Evolutionary conservation across 345 rosid genomes (phyloP).

Genomic region (Acer campestre): DNA sequence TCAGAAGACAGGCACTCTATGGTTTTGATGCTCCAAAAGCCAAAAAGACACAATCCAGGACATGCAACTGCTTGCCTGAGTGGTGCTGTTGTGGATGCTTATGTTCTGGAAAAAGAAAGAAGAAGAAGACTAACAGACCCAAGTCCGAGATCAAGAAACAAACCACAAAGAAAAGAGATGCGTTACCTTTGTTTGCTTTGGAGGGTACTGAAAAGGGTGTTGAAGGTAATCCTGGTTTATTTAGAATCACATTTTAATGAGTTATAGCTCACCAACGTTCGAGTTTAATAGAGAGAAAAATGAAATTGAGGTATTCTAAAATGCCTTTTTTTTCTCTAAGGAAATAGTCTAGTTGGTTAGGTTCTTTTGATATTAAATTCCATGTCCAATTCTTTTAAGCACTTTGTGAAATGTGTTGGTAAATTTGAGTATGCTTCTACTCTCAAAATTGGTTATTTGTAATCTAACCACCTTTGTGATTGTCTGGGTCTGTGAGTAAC

Average conservation of each 20-base stretch:
- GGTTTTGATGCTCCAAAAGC: constrained; percentile 45
- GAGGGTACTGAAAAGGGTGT: constrained; percentile 41
- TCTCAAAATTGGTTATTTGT: not conserved
- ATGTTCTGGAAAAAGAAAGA: constrained; percentile 39
- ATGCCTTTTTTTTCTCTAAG: no score
- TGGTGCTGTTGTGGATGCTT: constrained; percentile 44
- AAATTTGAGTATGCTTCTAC: not conserved
- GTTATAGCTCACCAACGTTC: not conserved
- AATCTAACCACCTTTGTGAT: not conserved
- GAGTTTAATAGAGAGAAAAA: no score
- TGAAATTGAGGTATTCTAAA: no score
- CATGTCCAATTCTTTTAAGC: not conserved
- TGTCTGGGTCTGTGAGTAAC: not conserved
- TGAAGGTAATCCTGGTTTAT: constrained; percentile 31
- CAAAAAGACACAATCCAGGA: constrained; percentile 39
- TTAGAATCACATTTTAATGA: not conserved
- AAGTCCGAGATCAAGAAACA: constrained; percentile 27
- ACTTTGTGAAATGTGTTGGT: not conserved
- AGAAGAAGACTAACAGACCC: constrained; percentile 38
- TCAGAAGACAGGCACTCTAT: constrained; percentile 53
- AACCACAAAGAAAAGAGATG: constrained; percentile 15
- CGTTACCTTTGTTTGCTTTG: constrained; percentile 19
- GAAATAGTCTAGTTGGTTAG: no score
- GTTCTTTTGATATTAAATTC: no score
- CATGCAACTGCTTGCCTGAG: constrained; percentile 52